Evolutionary conservation across 768 basidiomycete genomes (phyloP).

Genomic region (Rhodotorula babjevae): DNA sequence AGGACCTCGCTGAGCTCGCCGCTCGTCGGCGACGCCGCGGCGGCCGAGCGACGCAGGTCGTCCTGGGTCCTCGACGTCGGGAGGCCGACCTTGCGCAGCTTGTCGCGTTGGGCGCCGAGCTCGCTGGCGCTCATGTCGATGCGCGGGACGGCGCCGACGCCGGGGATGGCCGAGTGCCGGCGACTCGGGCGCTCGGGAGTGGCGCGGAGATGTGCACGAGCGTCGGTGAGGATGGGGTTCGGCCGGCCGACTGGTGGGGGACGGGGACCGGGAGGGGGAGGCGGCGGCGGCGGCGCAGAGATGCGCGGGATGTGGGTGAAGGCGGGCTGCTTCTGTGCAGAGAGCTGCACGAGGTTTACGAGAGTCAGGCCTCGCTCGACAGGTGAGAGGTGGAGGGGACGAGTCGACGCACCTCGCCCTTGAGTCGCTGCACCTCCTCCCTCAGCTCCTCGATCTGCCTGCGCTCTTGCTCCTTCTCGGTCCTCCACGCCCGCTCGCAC

Average conservation of each 20-base stretch:
- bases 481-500: neutral
- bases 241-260: neutral
- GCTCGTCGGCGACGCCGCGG: no score
- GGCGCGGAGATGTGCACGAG: slow-evolving; percentile 2
- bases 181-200: neutral
- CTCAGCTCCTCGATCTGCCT: slow-evolving; percentile 13
- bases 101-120: slow-evolving; percentile 15
- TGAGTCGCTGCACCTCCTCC: slow-evolving; percentile 12
- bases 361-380: no score
- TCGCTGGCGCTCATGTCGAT: slow-evolving; percentile 23
- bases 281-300: neutral
- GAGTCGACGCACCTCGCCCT: neutral
- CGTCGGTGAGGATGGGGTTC: slow-evolving; percentile 16
- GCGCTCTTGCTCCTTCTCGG: slow-evolving; percentile 19
- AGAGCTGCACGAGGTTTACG: neutral
- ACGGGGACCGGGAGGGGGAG: slow-evolving; percentile 12
- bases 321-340: neutral
- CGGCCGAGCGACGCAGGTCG: no score
- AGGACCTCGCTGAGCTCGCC: slow-evolving; percentile 8
- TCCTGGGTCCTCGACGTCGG: slow-evolving; percentile 2
- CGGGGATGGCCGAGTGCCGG: neutral
- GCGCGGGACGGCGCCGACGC: neutral
- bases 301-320: slow-evolving; percentile 1
- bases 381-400: neutral
- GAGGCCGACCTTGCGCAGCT: slow-evolving; percentile 25